Evolutionary conservation across 1,139 yeast genomes (phyloP), one percentile per base, ranked within the genome.

Genomic region (Magnusiomyces ingens): DNA sequence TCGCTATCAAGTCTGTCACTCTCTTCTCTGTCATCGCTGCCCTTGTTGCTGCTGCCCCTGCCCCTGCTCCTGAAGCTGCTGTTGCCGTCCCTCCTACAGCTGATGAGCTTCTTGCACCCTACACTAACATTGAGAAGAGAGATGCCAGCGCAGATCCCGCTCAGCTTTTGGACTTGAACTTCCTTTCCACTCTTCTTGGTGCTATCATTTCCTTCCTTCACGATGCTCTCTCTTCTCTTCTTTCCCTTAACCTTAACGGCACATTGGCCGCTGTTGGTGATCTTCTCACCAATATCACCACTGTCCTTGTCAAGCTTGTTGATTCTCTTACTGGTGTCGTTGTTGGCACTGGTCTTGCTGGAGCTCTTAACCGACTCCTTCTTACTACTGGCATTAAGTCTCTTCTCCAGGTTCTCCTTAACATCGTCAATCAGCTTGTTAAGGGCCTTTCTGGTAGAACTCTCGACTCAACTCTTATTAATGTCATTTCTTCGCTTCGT

Each of bases 1-100:
- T 42, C 29, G 52, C 47, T 51, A 54, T 37, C 50, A 49, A 41
- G 49, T 48, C 40, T 26, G 49, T 40, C 45, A 51, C 50, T 29
- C 53, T 48, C 44, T 19, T 50, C 36, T 26, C 32, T 26, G 32
- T 8, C 8, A 4, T 26, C 8, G 48, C 48, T 38, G 29, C 35
- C 19, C 47, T 49, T 37, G 44, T 13, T 40, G 36, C 47, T 32
- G 47, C 42, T 32, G 43, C 26, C 12, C 26, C 46, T 49, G 48
- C 17, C 26, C 36, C 47, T 35, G 48, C 12, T 36, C 5, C 46
- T 8, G 32, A 18, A 18, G 51, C 38, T 50, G 53, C 35, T 19
- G 42, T 32, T 37, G 43, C 49, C 21, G 11, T 26, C 13, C 22
- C 22, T 19, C 43, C 43, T 10, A 18, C 41, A 8, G 10, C 22